A percentile compares a stretch with the other conserved stretches of the same genome.
Conservation (phyloP, 2,329 filamentous ascomycete species). For the Ophiocordyceps camponoti-floridani region DNA sequence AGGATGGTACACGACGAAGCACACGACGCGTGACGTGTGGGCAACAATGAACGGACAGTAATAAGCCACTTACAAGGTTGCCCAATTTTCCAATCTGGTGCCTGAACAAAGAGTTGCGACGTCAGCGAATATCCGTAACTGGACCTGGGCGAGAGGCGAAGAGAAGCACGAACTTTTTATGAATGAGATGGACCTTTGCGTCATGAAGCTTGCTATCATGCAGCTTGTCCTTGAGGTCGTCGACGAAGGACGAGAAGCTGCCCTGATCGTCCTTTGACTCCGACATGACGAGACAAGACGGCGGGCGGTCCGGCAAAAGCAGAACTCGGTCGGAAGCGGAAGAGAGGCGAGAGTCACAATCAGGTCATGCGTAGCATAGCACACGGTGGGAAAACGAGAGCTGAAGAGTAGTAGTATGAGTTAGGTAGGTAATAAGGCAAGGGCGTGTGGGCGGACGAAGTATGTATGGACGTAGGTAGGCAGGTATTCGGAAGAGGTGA, state of each 20-base stretch:
- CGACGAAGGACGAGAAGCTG: slow-evolving; percentile 17
- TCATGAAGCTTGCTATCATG: slow-evolving; percentile 35
- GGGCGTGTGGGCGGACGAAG: no score
- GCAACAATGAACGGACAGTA: neutral
- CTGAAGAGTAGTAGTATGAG: no score
- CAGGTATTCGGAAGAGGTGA: neutral
- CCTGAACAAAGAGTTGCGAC: slow-evolving; percentile 6
- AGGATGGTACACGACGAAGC: neutral
- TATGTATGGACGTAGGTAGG: neutral
- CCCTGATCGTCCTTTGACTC: slow-evolving; percentile 5
- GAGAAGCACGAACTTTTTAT: slow-evolving; percentile 34
- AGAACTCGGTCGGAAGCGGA: neutral
- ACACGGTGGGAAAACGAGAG: no score
- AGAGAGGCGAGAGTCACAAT: no score
- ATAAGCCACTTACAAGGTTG: slow-evolving; percentile 30
- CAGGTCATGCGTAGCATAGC: no score
- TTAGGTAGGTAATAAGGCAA: no score
- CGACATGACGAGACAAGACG: slow-evolving; percentile 8
- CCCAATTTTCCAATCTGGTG: slow-evolving; percentile 44
- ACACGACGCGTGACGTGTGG: no score
- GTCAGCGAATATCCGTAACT: neutral
- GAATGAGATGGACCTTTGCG: slow-evolving; percentile 35
- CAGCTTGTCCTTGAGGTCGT: slow-evolving; percentile 38
- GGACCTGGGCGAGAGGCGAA: neutral
- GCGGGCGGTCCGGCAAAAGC: neutral